phyloP scores from a whole-genome alignment of 2,329 filamentous ascomycete species.

The Microdochium trichocladiopsis region DNA sequence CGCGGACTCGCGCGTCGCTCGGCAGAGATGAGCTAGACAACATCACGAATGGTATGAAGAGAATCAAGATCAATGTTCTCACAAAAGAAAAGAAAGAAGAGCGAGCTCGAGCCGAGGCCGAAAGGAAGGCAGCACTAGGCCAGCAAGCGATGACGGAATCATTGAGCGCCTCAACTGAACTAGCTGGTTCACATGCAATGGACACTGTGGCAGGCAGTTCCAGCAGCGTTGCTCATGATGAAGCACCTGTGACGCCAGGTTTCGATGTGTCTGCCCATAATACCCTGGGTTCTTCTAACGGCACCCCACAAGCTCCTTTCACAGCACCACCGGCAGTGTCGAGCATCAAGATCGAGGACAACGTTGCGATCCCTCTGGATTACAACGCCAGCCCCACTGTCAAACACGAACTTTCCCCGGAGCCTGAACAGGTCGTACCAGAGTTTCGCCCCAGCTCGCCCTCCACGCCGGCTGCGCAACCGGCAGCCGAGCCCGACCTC shows the following conservation, averaged over 20 bases:
- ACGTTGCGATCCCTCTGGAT: background rate
- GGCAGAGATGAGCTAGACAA: conserved; percentile 39
- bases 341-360: background rate
- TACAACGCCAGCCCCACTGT: background rate
- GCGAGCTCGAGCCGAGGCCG: background rate
- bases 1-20: conserved; percentile 2
- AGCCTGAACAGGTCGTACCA: background rate
- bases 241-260: background rate
- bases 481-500: conserved; percentile 22
- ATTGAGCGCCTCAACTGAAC: background rate
- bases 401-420: background rate
- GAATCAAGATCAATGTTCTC: conserved; percentile 55
- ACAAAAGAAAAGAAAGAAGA: conserved; percentile 49
- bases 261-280: background rate
- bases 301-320: background rate
- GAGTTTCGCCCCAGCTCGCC: conserved; percentile 9
- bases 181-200: background rate
- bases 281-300: background rate
- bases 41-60: conserved; percentile 52
- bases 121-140: background rate
- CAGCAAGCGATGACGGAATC: background rate
- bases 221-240: background rate
- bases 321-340: background rate
- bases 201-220: background rate
- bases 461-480: conserved; percentile 9